phyloP scores from a whole-genome alignment of 805 yeast species.

The Ogataea trehaloabstinens region DNA sequence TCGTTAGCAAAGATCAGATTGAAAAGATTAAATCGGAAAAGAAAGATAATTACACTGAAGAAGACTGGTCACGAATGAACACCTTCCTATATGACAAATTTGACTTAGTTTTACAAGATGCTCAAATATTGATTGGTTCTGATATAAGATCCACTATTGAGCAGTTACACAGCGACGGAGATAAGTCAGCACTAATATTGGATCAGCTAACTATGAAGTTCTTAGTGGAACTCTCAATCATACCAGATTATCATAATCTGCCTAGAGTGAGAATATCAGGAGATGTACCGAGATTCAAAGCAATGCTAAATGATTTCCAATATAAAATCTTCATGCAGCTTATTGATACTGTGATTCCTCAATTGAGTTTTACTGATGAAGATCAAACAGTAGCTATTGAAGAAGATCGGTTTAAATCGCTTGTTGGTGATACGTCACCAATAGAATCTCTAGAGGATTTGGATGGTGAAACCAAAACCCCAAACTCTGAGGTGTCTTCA shows the following conservation, averaged over 20 bases:
- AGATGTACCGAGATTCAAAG: conserved; percentile 66
- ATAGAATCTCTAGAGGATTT: conserved; percentile 12
- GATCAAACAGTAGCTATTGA: conserved; percentile 9
- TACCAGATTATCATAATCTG: conserved; percentile 74
- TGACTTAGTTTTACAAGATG: conserved; percentile 71
- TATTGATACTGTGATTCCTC: conserved; percentile 67
- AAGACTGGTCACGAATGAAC: conserved; percentile 75
- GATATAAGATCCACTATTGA: conserved; percentile 73
- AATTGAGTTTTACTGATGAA: conserved; percentile 28
- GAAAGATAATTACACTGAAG: conserved; percentile 48
- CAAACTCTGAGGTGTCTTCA: conserved; percentile 14
- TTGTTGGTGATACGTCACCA: conserved; percentile 23
- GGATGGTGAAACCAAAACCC: conserved; percentile 13
- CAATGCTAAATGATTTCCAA: conserved; percentile 82
- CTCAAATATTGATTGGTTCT: conserved; percentile 86
- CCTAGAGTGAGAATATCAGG: conserved; percentile 76
- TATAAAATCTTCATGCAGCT: conserved; percentile 84
- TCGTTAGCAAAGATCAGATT: conserved; percentile 67
- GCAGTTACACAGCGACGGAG: conserved; percentile 53
- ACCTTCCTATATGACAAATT: conserved; percentile 89
- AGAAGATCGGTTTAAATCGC: conserved; percentile 17
- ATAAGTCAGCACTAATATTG: conserved; percentile 59
- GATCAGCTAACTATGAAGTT: conserved; percentile 76
- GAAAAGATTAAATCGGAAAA: conserved; percentile 66
- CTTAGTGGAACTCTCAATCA: conserved; percentile 75